Base-by-base conservation (phyloP, 768 basidiomycete species). In the Lyophyllum atratum region DNA sequence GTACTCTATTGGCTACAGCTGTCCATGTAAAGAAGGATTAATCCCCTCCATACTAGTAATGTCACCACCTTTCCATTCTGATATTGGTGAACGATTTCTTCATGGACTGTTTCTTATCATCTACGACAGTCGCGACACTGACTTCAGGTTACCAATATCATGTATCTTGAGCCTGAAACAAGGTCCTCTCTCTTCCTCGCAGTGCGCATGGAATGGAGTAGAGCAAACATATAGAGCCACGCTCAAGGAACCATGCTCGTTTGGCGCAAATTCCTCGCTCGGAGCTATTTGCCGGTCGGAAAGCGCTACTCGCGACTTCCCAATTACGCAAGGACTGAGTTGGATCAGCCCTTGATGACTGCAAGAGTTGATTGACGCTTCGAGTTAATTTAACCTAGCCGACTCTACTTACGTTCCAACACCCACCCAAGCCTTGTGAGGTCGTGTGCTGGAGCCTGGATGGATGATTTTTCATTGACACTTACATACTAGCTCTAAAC, bases 1-100 rank as follows among this genome's bases (percentile, higher is more conserved):
- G 87, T 61, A 89, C 87, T 22, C 71, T 94, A 28, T 77, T 85
- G 25, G 86, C 86, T 17, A 84, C 84, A 48, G 80, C 84, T 56
- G 72, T 80, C 28, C 73, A 76, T 56, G 68, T 68, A 47, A 84
- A 82, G 72, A 84, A 73, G 68, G 87, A 88, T 28, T 87, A 65
- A 64, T n/a, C 50, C 49, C 39, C 34, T n/a, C n/a, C n/a, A n/a
- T n/a, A 37, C 22, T 44, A 5, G 29, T 42, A 58, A 61, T 61
- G 34, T 48, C 46, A 53, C 55, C n/a, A 22, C 29, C 19, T 45
- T 42, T n/a, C 28, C 25, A 14, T 14, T n/a, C 21, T 22, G 29
- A 12, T 24, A 12, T 19, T 25, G 10, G 29, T 39, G 6, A 19
- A 28, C n/a, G 24, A 21, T 40, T 29, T 34, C 9, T 43, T 25